Base-by-base conservation (phyloP, 164 flowering plant species). In the Stephania cephalantha region DNA sequence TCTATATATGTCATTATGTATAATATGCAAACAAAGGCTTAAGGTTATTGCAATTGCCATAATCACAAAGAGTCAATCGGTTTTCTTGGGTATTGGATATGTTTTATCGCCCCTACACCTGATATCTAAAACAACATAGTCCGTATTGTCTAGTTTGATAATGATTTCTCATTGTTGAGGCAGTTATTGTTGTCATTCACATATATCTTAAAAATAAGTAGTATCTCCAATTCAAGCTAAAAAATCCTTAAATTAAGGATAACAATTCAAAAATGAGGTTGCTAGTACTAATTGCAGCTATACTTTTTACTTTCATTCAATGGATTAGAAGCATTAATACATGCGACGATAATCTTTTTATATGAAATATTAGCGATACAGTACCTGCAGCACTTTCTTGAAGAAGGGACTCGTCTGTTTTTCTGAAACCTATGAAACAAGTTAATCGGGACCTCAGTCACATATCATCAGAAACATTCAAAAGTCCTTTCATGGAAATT, bases 341-440 rank as follows among this genome's bases (percentile, higher is more conserved):
- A 46, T 15, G 53, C 44, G 12, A 68, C 30, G 22, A 11, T 68
- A 44, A 72, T 29, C 71, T 53, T 30, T 58, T 44, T 66, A 69
- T 9, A 63, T 71, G 66, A 17, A 17, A 58, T 6, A 13, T 25
- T 63, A 61, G 29, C 42, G 30, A 63, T 55, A 78, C 66, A 67
- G 12, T 83, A 93, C 98, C 98, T 85, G 91, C 84, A 77, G 85
- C 73, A 81, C 98, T 93, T 83, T 88, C 96, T 81, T 88, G 87
- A 73, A 93, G 89, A 74, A 93, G 89, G 72, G 82, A 82, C 77
- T 90, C 92, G 71, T 93, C 98, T 42, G 96, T 90, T 85, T 74
- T 88, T 70, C 86, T 87, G 30, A 93, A 93, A 75, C 98, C 98
- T 93, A 78, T 29, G 12, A 30, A 48, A 64, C 22, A 25, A 42